Percentiles rank a stretch among this genome's conserved stretches.
Conservation (phyloP, 225 moss, liverwort and hornwort genomes). For the Physcomitrellopsis africana region DNA sequence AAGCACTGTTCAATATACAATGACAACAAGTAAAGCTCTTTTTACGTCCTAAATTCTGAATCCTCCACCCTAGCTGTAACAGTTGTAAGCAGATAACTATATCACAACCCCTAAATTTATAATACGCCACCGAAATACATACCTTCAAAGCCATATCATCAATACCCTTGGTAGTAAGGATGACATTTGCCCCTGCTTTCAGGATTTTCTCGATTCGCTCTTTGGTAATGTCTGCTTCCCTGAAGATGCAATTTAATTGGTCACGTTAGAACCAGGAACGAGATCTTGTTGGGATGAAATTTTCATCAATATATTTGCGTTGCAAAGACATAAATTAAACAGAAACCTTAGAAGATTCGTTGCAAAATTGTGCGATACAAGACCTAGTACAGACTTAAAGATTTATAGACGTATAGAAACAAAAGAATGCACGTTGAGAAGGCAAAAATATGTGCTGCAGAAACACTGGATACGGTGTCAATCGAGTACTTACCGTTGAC, state of each 20-base stretch:
- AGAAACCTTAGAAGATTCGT: no score
- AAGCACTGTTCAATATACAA: neutral
- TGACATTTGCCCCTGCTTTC: slow-evolving; percentile 88
- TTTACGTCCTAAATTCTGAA: neutral
- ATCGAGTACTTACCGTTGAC: slow-evolving; percentile 54
- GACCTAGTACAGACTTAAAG: no score
- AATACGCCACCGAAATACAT: slow-evolving; percentile 3
- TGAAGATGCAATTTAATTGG: slow-evolving; percentile 29
- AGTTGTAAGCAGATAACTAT: neutral
- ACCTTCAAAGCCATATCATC: slow-evolving; percentile 95
- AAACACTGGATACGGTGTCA: no score
- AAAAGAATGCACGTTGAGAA: no score
- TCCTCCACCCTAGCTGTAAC: neutral
- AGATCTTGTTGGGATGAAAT: neutral
- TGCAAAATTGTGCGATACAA: no score
- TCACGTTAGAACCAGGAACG: neutral
- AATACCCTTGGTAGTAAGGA: slow-evolving; percentile 89
- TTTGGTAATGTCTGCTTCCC: slow-evolving; percentile 87
- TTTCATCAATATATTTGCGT: neutral
- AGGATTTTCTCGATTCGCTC: slow-evolving; percentile 90
- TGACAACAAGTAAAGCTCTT: neutral
- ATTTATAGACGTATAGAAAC: no score
- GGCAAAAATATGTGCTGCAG: no score
- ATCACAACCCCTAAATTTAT: neutral
- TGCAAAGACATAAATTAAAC: no score